A percentile compares a stretch with the other conserved stretches of the same genome.
Evolutionary conservation across 1,284 basidiomycete species (phyloP).

Genomic region (Irpex sp.): DNA sequence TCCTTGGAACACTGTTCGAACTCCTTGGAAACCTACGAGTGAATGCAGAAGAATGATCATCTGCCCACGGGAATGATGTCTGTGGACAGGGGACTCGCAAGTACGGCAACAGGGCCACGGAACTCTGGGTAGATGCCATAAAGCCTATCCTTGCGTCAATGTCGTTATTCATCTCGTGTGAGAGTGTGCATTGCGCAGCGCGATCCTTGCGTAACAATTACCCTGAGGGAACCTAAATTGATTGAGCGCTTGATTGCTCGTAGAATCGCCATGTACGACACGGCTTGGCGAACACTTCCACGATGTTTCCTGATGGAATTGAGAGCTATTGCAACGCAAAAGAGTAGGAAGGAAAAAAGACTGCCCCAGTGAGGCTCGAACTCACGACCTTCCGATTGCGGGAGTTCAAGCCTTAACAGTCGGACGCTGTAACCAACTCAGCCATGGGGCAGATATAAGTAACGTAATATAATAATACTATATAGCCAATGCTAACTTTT

Average conservation of each 20-base stretch:
- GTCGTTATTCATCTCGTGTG: background rate
- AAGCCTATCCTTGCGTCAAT: background rate
- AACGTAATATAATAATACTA: background rate
- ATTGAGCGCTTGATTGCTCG: background rate
- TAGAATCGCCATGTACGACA: too few relatives aligned
- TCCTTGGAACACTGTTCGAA: too few relatives aligned
- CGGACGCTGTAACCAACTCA: constrained; percentile 82
- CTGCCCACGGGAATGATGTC: background rate
- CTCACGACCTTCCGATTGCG: constrained; percentile 65
- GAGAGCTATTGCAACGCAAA: background rate
- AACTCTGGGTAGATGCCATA: background rate
- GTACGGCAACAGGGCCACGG: background rate
- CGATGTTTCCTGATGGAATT: background rate
- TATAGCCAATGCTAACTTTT: background rate
- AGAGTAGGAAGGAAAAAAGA: background rate
- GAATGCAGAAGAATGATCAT: background rate
- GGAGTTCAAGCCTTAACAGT: constrained; percentile 47
- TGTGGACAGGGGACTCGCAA: background rate
- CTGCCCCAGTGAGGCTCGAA: constrained; percentile 71
- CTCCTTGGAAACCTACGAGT: background rate
- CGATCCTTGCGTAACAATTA: background rate
- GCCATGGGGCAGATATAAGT: constrained; percentile 61
- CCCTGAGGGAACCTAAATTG: background rate
- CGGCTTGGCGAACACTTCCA: too few relatives aligned
- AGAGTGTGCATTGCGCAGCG: background rate